Base-by-base conservation (phyloP, 495 filamentous ascomycete genomes). In the Penicillium cinerascens region DNA sequence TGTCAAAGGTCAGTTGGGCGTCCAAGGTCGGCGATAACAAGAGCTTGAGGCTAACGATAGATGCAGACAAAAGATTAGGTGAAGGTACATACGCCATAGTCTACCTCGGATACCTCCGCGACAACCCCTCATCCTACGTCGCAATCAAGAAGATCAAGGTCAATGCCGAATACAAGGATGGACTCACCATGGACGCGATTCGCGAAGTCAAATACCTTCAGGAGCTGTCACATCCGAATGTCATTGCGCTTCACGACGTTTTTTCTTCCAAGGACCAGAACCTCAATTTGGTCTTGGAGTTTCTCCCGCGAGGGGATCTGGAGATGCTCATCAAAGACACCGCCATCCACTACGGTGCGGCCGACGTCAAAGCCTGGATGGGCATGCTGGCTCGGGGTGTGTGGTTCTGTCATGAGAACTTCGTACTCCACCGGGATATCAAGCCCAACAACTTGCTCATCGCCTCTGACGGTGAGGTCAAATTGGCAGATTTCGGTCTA, bases 111-210 rank as follows among this genome's bases (percentile, higher is more conserved):
- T 87, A 89, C 68, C 75, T 89, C 38, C 80, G 81, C 44, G 66
- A 77, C 35, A 82, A 92, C 56, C 86, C 88, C 1, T 76, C 79
- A 15, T 73, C 78, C 9, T 76, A 82, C 21, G 88, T 99, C 41
- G 95, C 95, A 49, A 97, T 99, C 68, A 99, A 99, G 65, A 97
- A 97, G 74, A 96, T 99, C 75, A 97, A 97, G 69, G 80, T 95
- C 59, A 89, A 92, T 63, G 82, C 85, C 13, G 90, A 96, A 63
- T 83, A 78, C 60, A 79, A 78, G 60, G 91, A 96, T 65, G 95
- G 95, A 49, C 82, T 99, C 58, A 82, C 88, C 13, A 89, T 92
- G 76, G 95, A 99, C 69, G 89, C 92, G 15, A 86, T 97, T 56
- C 90, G 95, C 52, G 95, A 99, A 75, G 83, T 97, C 62, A 95